Conservation (phyloP, 2,329 filamentous ascomycete species). For the Colletotrichum echinochloae region DNA sequence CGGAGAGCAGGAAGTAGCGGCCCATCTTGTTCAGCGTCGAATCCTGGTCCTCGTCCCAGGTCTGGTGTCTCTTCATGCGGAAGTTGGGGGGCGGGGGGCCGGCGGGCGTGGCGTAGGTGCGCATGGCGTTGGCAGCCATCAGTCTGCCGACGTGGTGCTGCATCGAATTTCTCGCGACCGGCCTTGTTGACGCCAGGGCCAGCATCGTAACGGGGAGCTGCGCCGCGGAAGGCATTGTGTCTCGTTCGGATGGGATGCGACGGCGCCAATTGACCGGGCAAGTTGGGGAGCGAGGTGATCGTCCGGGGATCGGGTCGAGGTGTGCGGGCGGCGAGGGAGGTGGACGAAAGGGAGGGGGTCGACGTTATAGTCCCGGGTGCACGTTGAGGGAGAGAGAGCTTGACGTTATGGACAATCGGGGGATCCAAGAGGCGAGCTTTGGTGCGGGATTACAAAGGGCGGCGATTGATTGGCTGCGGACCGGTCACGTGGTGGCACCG, state of each 20-base stretch:
- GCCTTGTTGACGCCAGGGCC: conserved; percentile 38
- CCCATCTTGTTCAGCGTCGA: conserved; percentile 84
- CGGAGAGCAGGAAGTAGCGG: conserved; percentile 94
- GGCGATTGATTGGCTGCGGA: conserved; percentile 37
- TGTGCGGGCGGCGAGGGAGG: conserved; percentile 6
- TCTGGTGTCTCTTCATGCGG: conserved; percentile 77
- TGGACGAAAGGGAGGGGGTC: background rate
- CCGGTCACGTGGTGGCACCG: conserved; percentile 31
- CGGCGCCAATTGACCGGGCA: conserved; percentile 38
- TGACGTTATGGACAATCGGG: conserved; percentile 40
- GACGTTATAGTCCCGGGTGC: conserved; percentile 14
- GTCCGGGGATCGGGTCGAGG: conserved; percentile 28
- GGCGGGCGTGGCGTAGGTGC: conserved; percentile 73
- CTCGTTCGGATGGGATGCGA: conserved; percentile 31
- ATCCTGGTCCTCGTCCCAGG: conserved; percentile 86
- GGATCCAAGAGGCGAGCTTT: conserved; percentile 37
- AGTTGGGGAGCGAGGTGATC: background rate
- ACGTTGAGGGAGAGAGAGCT: conserved; percentile 29
- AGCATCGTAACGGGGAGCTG: conserved; percentile 40
- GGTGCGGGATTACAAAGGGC: conserved; percentile 43
- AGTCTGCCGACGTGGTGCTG: conserved; percentile 31
- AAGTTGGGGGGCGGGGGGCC: conserved; percentile 86
- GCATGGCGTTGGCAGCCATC: conserved; percentile 38
- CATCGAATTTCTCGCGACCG: conserved; percentile 32
- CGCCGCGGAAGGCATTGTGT: conserved; percentile 40